Conservation (phyloP, 1,139 yeast species). For the Candida smagusa region DNA sequence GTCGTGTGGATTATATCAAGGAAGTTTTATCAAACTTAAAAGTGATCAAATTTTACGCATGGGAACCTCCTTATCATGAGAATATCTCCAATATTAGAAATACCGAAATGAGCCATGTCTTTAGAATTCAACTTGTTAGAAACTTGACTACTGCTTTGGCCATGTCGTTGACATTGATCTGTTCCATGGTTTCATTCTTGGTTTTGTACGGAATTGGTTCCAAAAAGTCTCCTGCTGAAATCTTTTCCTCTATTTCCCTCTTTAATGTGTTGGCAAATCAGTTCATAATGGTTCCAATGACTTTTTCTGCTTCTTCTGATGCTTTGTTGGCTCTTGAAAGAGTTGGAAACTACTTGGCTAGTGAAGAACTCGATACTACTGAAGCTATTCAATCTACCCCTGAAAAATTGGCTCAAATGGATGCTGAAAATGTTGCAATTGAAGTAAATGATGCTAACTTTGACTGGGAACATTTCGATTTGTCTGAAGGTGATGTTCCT, state of each 20-base stretch:
- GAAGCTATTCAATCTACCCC: conserved; percentile 10
- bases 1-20: conserved; percentile 56
- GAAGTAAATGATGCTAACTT: conserved; percentile 52
- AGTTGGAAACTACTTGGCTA: conserved; percentile 48
- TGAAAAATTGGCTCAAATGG: conserved; percentile 15
- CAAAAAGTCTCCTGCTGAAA: conserved; percentile 56
- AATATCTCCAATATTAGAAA: conserved; percentile 46
- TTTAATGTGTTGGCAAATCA: conserved; percentile 57
- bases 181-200: conserved; percentile 73
- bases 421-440: conserved; percentile 35
- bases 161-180: conserved; percentile 57
- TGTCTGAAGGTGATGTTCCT: conserved; percentile 5
- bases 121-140: conserved; percentile 50
- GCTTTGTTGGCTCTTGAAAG: conserved; percentile 64
- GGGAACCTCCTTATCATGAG: conserved; percentile 62
- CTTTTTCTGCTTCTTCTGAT: conserved; percentile 64
- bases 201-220: conserved; percentile 53
- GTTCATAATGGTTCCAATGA: conserved; percentile 66
- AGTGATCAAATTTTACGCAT: conserved; percentile 61
- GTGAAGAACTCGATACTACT: conserved; percentile 12
- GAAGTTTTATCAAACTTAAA: conserved; percentile 65
- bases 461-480: conserved; percentile 55
- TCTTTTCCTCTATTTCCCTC: conserved; percentile 74
- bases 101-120: conserved; percentile 47
- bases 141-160: conserved; percentile 59